phyloP scores from a whole-genome alignment of 2,329 filamentous ascomycete genomes.

The Leptographium procerum region DNA sequence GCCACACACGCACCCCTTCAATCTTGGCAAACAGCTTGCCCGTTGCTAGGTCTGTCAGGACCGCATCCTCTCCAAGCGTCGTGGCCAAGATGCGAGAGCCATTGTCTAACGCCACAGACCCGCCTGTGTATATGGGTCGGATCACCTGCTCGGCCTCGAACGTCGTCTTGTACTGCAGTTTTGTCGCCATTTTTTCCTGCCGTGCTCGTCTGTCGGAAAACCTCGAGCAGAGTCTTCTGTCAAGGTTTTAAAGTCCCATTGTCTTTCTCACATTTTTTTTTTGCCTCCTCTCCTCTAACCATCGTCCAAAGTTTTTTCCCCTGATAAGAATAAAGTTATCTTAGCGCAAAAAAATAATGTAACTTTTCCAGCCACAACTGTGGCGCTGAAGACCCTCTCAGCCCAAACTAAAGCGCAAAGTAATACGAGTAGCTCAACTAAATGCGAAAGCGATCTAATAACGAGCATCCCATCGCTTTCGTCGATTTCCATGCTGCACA shows the following conservation, averaged over 20 bases:
- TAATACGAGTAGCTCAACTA: too few species aligned
- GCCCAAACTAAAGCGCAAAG: too few species aligned
- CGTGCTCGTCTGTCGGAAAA: neutral
- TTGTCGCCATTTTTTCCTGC: constrained; percentile 41
- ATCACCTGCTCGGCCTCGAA: constrained; percentile 78
- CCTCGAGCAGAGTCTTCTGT: neutral
- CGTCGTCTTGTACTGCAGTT: constrained; percentile 65
- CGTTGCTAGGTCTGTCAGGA: constrained; percentile 75
- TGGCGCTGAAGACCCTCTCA: neutral
- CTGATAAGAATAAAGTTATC: constrained; percentile 25
- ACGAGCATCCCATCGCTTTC: too few species aligned
- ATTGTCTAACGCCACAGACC: constrained; percentile 72
- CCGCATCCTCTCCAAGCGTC: constrained; percentile 80
- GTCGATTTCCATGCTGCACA: neutral
- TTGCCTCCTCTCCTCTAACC: neutral
- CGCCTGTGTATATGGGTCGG: constrained; percentile 88
- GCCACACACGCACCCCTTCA: constrained; percentile 55
- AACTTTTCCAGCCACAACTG: constrained; percentile 1
- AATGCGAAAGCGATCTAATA: too few species aligned
- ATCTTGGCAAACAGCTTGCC: constrained; percentile 74
- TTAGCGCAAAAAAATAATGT: constrained; percentile 19
- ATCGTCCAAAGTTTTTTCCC: constrained; percentile 11
- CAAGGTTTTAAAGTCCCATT: constrained; percentile 9
- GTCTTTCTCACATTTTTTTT: neutral
- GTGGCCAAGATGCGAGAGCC: constrained; percentile 75